These are phyloP conservation scores for Cladosporium colombiae DNA, from an alignment of 2,329 filamentous ascomycete species.

Conservation along the genomic window DNA sequence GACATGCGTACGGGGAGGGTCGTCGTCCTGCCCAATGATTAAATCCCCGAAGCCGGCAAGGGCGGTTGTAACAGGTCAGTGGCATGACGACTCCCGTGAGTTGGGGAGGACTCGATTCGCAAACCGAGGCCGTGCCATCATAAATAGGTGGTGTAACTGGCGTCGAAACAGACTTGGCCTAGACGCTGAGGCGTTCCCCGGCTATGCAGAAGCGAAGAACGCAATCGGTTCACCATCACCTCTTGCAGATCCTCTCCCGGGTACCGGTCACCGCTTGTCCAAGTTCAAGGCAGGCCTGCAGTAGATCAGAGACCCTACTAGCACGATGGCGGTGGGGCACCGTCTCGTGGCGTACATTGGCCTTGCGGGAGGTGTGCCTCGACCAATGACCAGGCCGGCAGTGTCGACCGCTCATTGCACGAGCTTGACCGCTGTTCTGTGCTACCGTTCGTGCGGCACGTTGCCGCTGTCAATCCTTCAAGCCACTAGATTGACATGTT, in stretches of 20 bases:
- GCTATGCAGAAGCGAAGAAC: not conserved
- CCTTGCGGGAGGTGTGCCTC: not conserved
- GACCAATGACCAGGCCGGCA: conserved; percentile 2
- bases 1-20: not conserved
- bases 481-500: conserved; percentile 21
- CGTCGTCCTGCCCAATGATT: conserved; percentile 7
- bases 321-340: not conserved
- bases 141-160: not conserved
- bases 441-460: conserved; percentile 17
- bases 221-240: not conserved
- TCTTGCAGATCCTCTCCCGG: conserved; percentile 12
- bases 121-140: conserved; percentile 12
- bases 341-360: conserved; percentile 4
- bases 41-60: not conserved
- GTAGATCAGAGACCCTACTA: not conserved
- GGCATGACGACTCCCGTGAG: conserved; percentile 5
- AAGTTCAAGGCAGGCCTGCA: conserved; percentile 1
- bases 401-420: conserved; percentile 7
- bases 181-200: not conserved
- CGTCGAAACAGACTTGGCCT: not conserved
- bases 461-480: conserved; percentile 21
- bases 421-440: conserved; percentile 20
- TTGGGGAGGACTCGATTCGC: conserved; percentile 10
- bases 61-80: conserved; percentile 13
- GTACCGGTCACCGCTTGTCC: conserved; percentile 16